Base-by-base conservation (phyloP, 768 basidiomycete species). In the Lenzites betulinus region DNA sequence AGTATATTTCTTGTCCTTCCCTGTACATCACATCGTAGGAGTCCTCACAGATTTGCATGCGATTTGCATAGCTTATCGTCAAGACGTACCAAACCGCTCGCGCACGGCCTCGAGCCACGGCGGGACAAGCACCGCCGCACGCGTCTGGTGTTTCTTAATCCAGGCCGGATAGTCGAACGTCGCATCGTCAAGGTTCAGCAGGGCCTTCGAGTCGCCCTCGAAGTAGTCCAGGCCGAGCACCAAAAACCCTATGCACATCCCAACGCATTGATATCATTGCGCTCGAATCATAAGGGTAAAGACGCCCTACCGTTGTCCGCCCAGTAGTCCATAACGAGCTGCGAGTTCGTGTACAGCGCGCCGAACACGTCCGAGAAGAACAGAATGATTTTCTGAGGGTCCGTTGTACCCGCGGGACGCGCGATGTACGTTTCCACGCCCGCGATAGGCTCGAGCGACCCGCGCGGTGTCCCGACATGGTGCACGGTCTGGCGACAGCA, bases 171-270 rank as follows among this genome's bases (percentile, higher is more conserved):
- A 73, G 57, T 80, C 73, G 47, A 77, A 79, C 18, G 39, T 43
- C 33, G 49, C 69, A 12, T 75, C 71, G 38, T 79, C 74, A 2
- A 73, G 69, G 22, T 72, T 67, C 61, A 81, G 77, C 1, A 65
- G 54, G n/a, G 79, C 65, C 1, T 87, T 65, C 12, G 80, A 75
- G 54, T 87, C 83, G 7, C 86, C 84, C 51, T 85, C 78, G 71
- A 89, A 87, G 70, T 86, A 88, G 61, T 88, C 87, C 42, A 82
- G 70, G 2, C 84, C 85, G 5, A 87, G 69, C 4, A 88, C 85
- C 46, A 76, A 71, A 66, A 81, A 88, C 1, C 86, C 86, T 87
- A 18, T 16, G 44, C 13, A 5, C 1, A 1, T 13, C 30, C 46
- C 18, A 26, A 26, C 28, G 22, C 36, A 20, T 8, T n/a, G 5